These are phyloP conservation scores for Nectriaceae sp. DNA, from an alignment of 2,329 filamentous ascomycete species.

Conservation along the genomic window DNA sequence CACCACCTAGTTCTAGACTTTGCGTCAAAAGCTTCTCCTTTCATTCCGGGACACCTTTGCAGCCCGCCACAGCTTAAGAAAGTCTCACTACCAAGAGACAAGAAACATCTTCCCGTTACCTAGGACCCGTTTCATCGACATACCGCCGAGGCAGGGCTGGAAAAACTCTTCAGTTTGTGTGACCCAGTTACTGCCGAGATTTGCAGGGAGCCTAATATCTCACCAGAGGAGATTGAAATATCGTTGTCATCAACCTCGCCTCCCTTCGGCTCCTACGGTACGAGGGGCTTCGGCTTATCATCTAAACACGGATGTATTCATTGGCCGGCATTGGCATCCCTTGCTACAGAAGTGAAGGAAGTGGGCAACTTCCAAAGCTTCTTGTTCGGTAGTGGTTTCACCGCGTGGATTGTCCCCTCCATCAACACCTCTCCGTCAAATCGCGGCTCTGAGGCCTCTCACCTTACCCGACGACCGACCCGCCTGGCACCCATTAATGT, in stretches of 20 bases:
- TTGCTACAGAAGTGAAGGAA: slow-evolving; percentile 8
- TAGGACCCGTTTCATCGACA: slow-evolving; percentile 6
- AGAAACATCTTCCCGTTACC: not conserved
- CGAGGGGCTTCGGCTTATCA: no score
- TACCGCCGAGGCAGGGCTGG: no score
- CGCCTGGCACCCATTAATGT: not conserved
- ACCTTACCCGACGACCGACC: slow-evolving; percentile 2
- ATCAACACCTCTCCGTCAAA: slow-evolving; percentile 22
- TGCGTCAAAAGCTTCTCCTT: slow-evolving; percentile 5
- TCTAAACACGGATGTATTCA: no score
- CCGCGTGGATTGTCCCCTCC: slow-evolving; percentile 25
- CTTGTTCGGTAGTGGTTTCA: slow-evolving; percentile 22
- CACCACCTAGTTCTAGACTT: not conserved
- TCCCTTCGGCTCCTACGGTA: no score
- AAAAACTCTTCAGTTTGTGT: no score
- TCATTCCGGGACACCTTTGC: slow-evolving; percentile 14
- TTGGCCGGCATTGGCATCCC: no score
- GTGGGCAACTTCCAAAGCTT: slow-evolving; percentile 8
- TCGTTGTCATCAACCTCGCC: no score
- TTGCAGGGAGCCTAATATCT: no score
- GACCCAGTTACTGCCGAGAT: no score
- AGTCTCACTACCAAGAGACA: slow-evolving; percentile 14
- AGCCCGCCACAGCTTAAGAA: slow-evolving; percentile 12
- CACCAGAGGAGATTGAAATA: no score
- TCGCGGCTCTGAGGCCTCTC: slow-evolving; percentile 16